Evolutionary conservation across 1,139 yeast genomes (phyloP).

Genomic region (Blastobotrys aristatus): DNA sequence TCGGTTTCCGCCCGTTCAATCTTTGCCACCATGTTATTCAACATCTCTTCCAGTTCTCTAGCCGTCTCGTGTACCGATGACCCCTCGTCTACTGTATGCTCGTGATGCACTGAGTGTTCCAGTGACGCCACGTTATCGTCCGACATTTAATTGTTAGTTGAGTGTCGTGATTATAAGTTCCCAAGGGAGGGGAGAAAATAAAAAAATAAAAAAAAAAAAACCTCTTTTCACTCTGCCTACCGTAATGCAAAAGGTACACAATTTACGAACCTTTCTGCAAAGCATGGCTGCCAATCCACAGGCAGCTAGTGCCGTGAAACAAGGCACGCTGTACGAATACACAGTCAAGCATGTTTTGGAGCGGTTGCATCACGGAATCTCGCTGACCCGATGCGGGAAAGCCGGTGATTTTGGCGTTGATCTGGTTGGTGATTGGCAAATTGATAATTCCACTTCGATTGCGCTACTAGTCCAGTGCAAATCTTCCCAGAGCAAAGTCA

Average conservation of each 20-base stretch:
- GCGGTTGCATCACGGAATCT: conserved; percentile 30
- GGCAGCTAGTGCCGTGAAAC: conserved; percentile 47
- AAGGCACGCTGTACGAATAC: conserved; percentile 68
- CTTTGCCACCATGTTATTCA: conserved; percentile 14
- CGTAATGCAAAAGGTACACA: conserved; percentile 8
- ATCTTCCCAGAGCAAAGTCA: conserved; percentile 42
- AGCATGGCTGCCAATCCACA: conserved; percentile 33
- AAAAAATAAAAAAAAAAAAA: background rate
- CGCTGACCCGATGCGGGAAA: conserved; percentile 51
- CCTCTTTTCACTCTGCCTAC: background rate
- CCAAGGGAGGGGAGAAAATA: background rate
- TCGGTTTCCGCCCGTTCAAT: conserved; percentile 19
- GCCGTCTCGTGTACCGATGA: conserved; percentile 19
- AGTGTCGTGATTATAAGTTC: background rate
- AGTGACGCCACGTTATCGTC: conserved; percentile 9
- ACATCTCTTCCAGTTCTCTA: conserved; percentile 19
- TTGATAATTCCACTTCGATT: conserved; percentile 16
- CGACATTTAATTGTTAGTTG: background rate
- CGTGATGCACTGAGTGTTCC: conserved; percentile 9
- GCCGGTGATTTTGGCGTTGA: conserved; percentile 72
- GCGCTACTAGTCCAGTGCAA: conserved; percentile 56
- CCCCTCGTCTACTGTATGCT: conserved; percentile 7
- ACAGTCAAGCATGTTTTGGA: conserved; percentile 44
- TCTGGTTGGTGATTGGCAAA: conserved; percentile 34
- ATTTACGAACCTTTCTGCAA: conserved; percentile 32